phyloP scores from a whole-genome alignment of 768 basidiomycete genomes.

The Auricularia sp. region DNA sequence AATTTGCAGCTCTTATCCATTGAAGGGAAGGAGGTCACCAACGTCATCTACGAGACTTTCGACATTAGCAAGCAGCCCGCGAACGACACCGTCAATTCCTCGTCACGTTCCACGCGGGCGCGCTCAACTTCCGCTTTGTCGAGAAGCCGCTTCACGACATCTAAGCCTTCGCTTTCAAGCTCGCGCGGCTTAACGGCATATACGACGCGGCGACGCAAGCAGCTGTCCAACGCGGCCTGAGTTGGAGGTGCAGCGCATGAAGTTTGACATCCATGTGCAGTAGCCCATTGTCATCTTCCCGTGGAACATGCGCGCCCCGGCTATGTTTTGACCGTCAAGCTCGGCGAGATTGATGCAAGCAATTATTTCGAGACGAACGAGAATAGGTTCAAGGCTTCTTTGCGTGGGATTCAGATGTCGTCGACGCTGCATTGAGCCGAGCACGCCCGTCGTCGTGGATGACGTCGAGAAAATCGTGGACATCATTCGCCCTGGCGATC shows the following conservation, averaged over 20 bases:
- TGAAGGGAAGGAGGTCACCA: slow-evolving; percentile 87
- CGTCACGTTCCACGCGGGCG: slow-evolving; percentile 78
- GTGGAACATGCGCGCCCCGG: slow-evolving; percentile 45
- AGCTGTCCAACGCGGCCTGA: slow-evolving; percentile 87
- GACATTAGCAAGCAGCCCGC: slow-evolving; percentile 57
- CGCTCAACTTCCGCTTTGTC: slow-evolving; percentile 80
- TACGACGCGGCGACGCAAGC: slow-evolving; percentile 92
- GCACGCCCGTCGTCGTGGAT: slow-evolving; percentile 78
- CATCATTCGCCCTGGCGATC: slow-evolving; percentile 50
- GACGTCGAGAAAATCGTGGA: slow-evolving; percentile 71
- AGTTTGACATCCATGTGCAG: slow-evolving; percentile 82
- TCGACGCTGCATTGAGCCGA: slow-evolving; percentile 50
- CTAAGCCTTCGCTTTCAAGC: slow-evolving; percentile 70
- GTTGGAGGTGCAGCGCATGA: slow-evolving; percentile 69
- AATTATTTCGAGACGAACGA: slow-evolving; percentile 56
- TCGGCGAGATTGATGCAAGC: slow-evolving; percentile 80
- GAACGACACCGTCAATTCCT: slow-evolving; percentile 75
- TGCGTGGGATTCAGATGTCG: slow-evolving; percentile 74
- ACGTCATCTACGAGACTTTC: slow-evolving; percentile 89
- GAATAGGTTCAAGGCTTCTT: slow-evolving; percentile 61
- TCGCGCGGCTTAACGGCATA: slow-evolving; percentile 84
- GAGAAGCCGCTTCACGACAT: slow-evolving; percentile 87
- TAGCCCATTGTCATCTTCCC: slow-evolving; percentile 91
- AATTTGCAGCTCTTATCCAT: slow-evolving; percentile 87
- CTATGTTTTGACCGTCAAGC: slow-evolving; percentile 68